Evolutionary conservation across 2,329 filamentous ascomycete species (phyloP), one percentile per base, ranked within the genome.

Genomic region (Rugonectria rugulosa): DNA sequence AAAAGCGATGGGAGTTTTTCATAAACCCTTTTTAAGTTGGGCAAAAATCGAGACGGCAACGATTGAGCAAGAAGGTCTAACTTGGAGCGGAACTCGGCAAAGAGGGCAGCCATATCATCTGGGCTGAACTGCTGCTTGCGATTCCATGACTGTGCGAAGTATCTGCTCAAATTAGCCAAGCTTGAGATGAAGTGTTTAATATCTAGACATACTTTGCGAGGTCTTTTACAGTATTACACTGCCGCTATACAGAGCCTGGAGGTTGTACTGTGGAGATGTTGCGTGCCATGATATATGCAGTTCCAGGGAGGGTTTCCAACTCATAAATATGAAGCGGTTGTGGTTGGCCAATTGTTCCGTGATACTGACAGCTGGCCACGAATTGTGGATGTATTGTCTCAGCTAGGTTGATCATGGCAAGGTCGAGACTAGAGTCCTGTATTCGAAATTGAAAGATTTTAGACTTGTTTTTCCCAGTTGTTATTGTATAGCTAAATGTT

Each of bases 401-500:
- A 11, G 45, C 34, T 10, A 38, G 36, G 11, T 19, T 48, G 11
- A 40, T 31, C 21, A 23, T 20, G 20, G 20, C 17, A 17, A 23
- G 15, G 4, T 48, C 19, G 6, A 36, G 17, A 6, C 15, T n/a
- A 21, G 24, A 40, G 23, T 23, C 19, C 19, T 8, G 15, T 11
- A 19, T 10, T 14, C 34, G 34, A 21, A 48, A 48, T 23, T 40
- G 45, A 20, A 40, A 24, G 26, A 40, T 37, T 10, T 19, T 40
- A 8, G 34, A 40, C 10, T 14, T 11, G 15, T 40, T 40, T 38
- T 11, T 8, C 24, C 45, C 34, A 2, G 45, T 34, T 6, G 45
- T 31, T 3, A 48, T 23, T 6, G 45, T 48, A 27, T 40, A 48
- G 26, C 45, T 48, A 17, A 24, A 29, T 15, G 45, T n/a, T 19